Evolutionary conservation across 2,329 filamentous ascomycete species (phyloP), one percentile per base, ranked within the genome.

Genomic region (Penicillium expansum): DNA sequence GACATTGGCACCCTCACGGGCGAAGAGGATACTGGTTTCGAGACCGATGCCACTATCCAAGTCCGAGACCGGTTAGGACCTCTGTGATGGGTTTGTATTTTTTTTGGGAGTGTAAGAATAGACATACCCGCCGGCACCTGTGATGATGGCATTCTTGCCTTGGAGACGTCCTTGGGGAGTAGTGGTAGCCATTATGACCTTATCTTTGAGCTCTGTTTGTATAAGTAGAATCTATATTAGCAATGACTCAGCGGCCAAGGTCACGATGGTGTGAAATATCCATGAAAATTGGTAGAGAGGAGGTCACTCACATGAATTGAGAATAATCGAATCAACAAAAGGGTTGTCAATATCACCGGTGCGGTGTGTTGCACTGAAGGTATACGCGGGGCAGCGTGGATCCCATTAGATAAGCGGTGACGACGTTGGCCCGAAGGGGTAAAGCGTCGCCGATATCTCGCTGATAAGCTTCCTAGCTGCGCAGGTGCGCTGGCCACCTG

Each of bases 11-110:
- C 92, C 92, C 79, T 97, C 92, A 62, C 89, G 89, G 58, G 87
- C 88, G 71, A 97, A 96, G 57, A 96, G 88, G 65, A 97, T 92
- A 55, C 84, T 85, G 2, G 92, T 96, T 79, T 97, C 92, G 48
- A 97, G 88, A 64, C 92, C 92, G 70, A 97, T 97, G 70, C 92
- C 92, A 70, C 92, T 76, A 50, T 33, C 14, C 27, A 24, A 35
- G 30, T 4, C 7, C 20, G 27, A 8, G 33, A n/a, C 20, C 10
- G 14, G 49, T 35, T 30, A 27, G 32, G 32, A 11, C n/a, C 8
- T 2, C 10, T 35, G 30, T 18, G 37, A 35, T 53, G 16, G 45
- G 41, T 20, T 41, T 37, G 44, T 50, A 37, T 42, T 44, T 10
- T 44, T 10, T 20, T 33, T 1, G 13, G 47, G 49, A 2, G 24